Conservation (phyloP, 2,329 filamentous ascomycete genomes). For the Rachicladosporium sp. region DNA sequence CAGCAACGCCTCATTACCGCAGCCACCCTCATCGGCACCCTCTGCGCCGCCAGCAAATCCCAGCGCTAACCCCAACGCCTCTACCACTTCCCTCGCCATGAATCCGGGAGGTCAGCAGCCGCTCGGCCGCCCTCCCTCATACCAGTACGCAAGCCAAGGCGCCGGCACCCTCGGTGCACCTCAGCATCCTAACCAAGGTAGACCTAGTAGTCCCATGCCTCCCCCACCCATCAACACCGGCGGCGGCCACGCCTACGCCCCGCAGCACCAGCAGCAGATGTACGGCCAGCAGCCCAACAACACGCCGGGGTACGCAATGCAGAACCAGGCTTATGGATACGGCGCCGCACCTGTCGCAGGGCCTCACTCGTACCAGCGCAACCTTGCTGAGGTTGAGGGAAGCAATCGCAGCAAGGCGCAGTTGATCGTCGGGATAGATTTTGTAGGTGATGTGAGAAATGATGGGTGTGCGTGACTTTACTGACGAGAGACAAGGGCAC, state of each 20-base stretch:
- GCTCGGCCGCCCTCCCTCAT: conserved; percentile 51
- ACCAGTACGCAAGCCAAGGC: conserved; percentile 41
- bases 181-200: conserved; percentile 31
- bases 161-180: conserved; percentile 24
- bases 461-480: neutral
- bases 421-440: conserved; percentile 97
- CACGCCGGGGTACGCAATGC: conserved; percentile 27
- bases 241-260: conserved; percentile 38
- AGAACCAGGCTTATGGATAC: conserved; percentile 13
- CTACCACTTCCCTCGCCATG: conserved; percentile 43
- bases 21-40: conserved; percentile 10
- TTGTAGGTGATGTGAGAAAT: conserved; percentile 47
- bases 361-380: conserved; percentile 10
- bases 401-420: conserved; percentile 87
- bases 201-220: conserved; percentile 35
- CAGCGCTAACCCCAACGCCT: conserved; percentile 18
- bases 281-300: conserved; percentile 24
- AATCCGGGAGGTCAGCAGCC: conserved; percentile 33
- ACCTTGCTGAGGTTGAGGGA: conserved; percentile 60
- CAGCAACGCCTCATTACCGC: conserved; percentile 28
- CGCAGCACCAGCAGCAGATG: conserved; percentile 30
- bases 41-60: conserved; percentile 12
- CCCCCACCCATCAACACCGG: conserved; percentile 35
- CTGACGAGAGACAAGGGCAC: conserved; percentile 53
- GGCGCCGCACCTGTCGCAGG: conserved; percentile 7